These are phyloP conservation scores for Beauveria sp. DNA, from an alignment of 2,329 filamentous ascomycete species.

Conservation along the genomic window DNA sequence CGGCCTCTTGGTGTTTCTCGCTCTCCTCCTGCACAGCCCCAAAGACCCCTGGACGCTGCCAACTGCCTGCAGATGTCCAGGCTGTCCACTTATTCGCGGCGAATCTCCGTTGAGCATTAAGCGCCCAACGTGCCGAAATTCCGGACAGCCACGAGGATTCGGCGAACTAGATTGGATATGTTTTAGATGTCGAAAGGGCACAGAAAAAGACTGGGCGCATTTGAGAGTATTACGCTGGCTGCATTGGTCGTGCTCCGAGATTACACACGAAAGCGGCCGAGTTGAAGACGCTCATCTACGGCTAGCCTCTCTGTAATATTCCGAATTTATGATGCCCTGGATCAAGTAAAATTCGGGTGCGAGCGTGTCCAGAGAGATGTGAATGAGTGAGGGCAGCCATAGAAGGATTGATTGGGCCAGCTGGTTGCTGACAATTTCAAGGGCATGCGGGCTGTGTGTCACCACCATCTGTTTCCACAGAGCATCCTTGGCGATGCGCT, in stretches of 20 bases:
- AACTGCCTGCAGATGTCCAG: neutral
- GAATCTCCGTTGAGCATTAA: conserved; percentile 8
- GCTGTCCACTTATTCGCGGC: neutral
- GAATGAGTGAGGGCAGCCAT: conserved; percentile 36
- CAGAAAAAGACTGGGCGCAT: neutral
- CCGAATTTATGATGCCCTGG: too few relatives aligned
- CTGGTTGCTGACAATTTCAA: conserved; percentile 35
- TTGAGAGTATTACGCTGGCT: neutral
- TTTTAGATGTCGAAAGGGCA: neutral
- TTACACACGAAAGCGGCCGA: too few relatives aligned
- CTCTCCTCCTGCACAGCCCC: neutral
- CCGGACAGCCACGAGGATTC: neutral
- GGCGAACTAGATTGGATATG: neutral
- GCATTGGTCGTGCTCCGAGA: neutral
- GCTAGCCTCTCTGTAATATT: too few relatives aligned
- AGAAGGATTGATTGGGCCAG: conserved; percentile 35
- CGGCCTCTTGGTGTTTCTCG: neutral
- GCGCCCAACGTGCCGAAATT: conserved; percentile 7
- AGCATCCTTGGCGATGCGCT: neutral
- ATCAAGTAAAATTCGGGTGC: conserved; percentile 38
- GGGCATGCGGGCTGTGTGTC: conserved; percentile 21
- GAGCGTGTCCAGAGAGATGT: conserved; percentile 33
- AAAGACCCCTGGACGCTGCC: neutral
- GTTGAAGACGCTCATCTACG: too few relatives aligned
- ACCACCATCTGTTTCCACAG: conserved; percentile 18